phyloP scores from a whole-genome alignment of 2,329 filamentous ascomycete genomes.

The Chaetomium sp. region DNA sequence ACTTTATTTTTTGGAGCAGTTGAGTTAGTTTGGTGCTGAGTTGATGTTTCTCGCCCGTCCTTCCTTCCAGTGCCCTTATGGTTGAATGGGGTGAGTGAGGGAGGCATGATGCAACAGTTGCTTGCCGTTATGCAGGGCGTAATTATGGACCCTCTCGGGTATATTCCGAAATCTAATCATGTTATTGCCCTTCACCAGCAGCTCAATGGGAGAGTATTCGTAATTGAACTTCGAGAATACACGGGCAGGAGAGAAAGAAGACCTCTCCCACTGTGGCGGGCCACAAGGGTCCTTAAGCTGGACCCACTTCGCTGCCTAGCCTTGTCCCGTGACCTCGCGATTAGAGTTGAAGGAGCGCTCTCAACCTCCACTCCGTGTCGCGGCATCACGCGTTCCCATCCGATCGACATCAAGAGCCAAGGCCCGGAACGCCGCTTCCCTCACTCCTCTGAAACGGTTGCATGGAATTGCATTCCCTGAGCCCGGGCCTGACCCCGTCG shows the following conservation, averaged over 20 bases:
- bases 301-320: slow-evolving; percentile 3
- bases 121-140: no score
- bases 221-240: no score
- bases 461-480: slow-evolving; percentile 5
- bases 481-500: background rate
- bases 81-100: background rate
- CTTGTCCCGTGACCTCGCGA: background rate
- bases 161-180: no score
- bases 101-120: no score
- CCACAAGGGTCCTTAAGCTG: background rate
- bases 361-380: background rate
- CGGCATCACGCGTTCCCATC: background rate
- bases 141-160: no score
- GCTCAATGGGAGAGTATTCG: background rate
- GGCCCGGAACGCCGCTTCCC: background rate
- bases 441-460: background rate
- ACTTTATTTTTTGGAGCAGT: background rate
- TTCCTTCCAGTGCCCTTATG: background rate
- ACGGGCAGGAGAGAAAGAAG: background rate
- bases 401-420: background rate
- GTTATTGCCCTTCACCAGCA: background rate
- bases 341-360: background rate
- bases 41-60: background rate
- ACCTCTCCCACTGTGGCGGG: background rate
- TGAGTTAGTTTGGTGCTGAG: background rate